phyloP scores from a whole-genome alignment of 345 rosid species.

The Eucalyptus polyanthemos region DNA sequence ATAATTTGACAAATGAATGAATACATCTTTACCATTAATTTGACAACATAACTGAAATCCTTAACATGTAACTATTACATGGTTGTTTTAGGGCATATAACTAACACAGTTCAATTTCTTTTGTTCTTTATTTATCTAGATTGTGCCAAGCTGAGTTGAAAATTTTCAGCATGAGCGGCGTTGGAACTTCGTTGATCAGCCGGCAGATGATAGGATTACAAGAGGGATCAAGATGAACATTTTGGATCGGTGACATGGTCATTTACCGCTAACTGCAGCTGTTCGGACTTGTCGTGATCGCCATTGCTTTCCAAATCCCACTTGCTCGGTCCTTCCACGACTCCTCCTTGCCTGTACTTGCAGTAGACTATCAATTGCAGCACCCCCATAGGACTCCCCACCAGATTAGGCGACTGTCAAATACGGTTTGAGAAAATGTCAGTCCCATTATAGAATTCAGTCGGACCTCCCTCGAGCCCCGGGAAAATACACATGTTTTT shows the following conservation, averaged over 20 bases:
- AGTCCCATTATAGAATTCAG: not conserved
- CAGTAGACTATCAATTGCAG: conserved; percentile 53
- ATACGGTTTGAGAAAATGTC: not conserved
- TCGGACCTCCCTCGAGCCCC: not conserved
- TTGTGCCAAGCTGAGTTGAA: not conserved
- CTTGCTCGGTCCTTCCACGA: conserved; percentile 26
- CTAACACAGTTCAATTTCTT: not conserved
- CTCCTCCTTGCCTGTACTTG: conserved; percentile 48
- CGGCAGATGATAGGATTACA: not conserved
- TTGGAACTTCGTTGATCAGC: not conserved
- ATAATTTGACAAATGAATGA: too few relatives aligned
- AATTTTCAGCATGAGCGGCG: not conserved
- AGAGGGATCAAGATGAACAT: not conserved
- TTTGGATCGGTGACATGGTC: not conserved
- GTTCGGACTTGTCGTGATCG: conserved; percentile 13
- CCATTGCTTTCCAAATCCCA: conserved; percentile 30
- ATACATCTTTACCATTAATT: too few relatives aligned
- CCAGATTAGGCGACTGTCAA: conserved; percentile 62
- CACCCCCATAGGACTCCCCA: conserved; percentile 59
- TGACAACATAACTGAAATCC: too few relatives aligned
- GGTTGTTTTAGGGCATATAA: too few relatives aligned
- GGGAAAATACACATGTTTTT: not conserved
- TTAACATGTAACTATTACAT: too few relatives aligned
- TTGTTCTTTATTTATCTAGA: not conserved
- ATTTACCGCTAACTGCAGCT: conserved; percentile 7